Evolutionary conservation across 352 stramenopile species (phyloP).

Genomic region (Globisporangium takayamanum): DNA sequence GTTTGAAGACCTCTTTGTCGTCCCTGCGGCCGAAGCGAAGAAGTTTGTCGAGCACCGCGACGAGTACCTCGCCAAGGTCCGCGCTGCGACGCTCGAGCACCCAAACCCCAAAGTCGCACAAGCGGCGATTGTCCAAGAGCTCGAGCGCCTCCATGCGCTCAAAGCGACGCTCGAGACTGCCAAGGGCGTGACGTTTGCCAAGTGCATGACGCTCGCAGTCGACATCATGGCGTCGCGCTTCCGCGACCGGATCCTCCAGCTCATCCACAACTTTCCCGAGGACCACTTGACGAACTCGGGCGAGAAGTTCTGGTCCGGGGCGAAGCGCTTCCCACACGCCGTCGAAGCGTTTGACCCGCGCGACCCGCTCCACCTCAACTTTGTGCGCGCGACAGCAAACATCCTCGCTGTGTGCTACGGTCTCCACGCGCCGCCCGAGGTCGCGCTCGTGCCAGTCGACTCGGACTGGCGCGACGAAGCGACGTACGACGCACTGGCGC

Average conservation of each 20-base stretch:
- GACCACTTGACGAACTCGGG: conserved; percentile 78
- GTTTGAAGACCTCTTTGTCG: conserved; percentile 83
- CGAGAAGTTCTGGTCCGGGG: conserved; percentile 81
- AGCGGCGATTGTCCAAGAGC: conserved; percentile 62
- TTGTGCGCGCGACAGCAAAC: conserved; percentile 73
- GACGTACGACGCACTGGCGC: conserved; percentile 52
- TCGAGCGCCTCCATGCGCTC: conserved; percentile 59
- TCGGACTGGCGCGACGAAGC: conserved; percentile 73
- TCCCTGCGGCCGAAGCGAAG: conserved; percentile 72
- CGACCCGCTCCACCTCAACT: conserved; percentile 69
- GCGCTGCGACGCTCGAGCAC: conserved; percentile 63
- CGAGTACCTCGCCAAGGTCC: conserved; percentile 73
- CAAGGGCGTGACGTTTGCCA: conserved; percentile 55
- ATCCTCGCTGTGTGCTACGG: conserved; percentile 77
- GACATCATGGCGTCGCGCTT: conserved; percentile 77
- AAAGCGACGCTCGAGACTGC: conserved; percentile 49
- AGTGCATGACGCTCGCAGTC: conserved; percentile 62
- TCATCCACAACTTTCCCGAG: conserved; percentile 81
- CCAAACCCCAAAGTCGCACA: conserved; percentile 61
- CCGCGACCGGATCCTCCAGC: conserved; percentile 86
- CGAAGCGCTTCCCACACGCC: conserved; percentile 76
- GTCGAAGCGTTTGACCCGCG: conserved; percentile 53
- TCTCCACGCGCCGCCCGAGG: conserved; percentile 60
- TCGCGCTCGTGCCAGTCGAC: conserved; percentile 65
- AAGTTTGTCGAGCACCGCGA: conserved; percentile 76